Base-by-base conservation (phyloP, 257 asterid genomes). In the Salvia hispanica region DNA sequence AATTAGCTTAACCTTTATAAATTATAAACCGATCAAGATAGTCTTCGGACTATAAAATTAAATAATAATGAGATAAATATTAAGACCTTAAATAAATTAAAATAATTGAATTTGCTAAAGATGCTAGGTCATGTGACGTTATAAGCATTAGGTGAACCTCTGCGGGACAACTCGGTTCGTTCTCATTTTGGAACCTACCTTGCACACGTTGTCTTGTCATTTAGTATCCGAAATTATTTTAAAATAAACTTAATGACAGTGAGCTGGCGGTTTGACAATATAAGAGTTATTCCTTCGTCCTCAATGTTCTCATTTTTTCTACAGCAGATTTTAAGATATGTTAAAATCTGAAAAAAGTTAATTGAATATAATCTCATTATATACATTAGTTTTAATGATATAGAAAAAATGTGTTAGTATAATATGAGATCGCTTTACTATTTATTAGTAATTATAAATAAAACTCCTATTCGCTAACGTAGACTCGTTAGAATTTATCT, bases 191-290 rank as follows among this genome's bases (percentile, higher is more conserved):
- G 45, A 40, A 40, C 45, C 45, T 40, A 40, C 45, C 9, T 40
- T 7, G 45, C 45, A 40, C 45, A 40, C 45, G 34, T 18, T 51
- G 57, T 3, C 33, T 12, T 51, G 33, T 51, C 34, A 11, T 3
- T 51, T 16, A 16, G 9, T 51, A 18, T 51, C 45, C 45, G 2
- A 39, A 15, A 7, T 7, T 51, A 25, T 25, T 25, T 25, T 25
- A 25, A 25, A 25, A 2, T 25, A 25, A 0, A 25, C 31, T 31
- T 31, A 18, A 31, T 56, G 21, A 10, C 37, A 7, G n/a, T 34
- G 50, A 36, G 53, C 2, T 47, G 62, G n/a, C 14, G 0, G 5
- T 4, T 58, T 73, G 73, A 67, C 36, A 58, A 40, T 36, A 33
- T 34, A 3, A 5, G 7, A 7, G 6, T 39, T 12, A 18, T 60